phyloP scores from a whole-genome alignment of 2,329 filamentous ascomycete genomes.

The Meredithiella fracta region DNA sequence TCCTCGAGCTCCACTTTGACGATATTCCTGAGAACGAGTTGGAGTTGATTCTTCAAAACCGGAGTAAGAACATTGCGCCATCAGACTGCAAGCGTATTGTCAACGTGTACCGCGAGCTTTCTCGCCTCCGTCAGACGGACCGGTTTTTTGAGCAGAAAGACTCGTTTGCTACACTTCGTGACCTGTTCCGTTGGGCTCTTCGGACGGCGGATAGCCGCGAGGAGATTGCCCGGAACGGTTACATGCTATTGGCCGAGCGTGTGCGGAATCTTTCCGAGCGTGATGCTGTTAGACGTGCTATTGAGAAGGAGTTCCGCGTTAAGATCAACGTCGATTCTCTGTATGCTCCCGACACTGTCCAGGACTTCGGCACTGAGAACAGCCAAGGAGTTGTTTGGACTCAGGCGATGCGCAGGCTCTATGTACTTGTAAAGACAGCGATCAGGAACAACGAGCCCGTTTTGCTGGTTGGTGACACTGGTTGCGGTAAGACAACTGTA shows the following conservation, averaged over 20 bases:
- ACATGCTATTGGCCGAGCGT: constrained; percentile 88
- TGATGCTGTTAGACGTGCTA: constrained; percentile 64
- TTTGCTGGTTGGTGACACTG: constrained; percentile 86
- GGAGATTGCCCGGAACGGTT: constrained; percentile 79
- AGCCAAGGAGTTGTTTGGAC: constrained; percentile 75
- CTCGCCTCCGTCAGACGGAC: constrained; percentile 73
- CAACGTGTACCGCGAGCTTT: constrained; percentile 82
- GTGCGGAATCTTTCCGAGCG: constrained; percentile 85
- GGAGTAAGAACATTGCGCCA: constrained; percentile 72
- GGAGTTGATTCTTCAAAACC: constrained; percentile 74
- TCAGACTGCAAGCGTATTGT: constrained; percentile 88
- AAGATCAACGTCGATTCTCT: constrained; percentile 57
- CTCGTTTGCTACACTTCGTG: constrained; percentile 88
- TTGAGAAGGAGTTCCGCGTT: constrained; percentile 82
- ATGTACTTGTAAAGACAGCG: constrained; percentile 73
- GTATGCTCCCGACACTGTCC: constrained; percentile 41
- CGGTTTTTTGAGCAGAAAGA: constrained; percentile 93
- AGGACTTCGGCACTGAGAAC: constrained; percentile 29
- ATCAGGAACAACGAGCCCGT: constrained; percentile 85
- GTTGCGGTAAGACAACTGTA: constrained; percentile 93
- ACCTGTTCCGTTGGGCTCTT: constrained; percentile 89
- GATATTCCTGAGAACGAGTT: constrained; percentile 94
- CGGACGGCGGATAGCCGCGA: constrained; percentile 72
- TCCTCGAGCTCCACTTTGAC: constrained; percentile 92
- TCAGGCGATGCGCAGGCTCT: constrained; percentile 78